Evolutionary conservation across 768 basidiomycete genomes (phyloP).

Genomic region (Auricularia cornea): DNA sequence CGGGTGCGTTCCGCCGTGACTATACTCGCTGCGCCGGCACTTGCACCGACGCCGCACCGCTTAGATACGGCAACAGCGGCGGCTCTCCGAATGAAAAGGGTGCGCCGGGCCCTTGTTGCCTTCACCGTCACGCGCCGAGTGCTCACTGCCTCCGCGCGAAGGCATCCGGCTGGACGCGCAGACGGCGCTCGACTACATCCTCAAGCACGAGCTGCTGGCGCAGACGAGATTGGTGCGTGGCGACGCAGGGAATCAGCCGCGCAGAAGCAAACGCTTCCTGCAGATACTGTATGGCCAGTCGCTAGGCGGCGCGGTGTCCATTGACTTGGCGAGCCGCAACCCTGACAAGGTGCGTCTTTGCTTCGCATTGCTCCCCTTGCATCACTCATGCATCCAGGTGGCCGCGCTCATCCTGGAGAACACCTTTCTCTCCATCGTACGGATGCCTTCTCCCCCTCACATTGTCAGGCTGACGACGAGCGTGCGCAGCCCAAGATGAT

Average conservation of each 20-base stretch:
- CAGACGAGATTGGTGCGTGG: conserved; percentile 2
- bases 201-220: conserved; percentile 4
- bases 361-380: not conserved
- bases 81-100: conserved; percentile 28
- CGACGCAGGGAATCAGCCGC: too few species aligned
- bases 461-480: not conserved
- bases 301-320: conserved; percentile 35
- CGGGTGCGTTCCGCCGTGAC: too few species aligned
- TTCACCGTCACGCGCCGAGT: too few species aligned
- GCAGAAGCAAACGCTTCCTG: not conserved
- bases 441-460: conserved; percentile 1
- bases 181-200: conserved; percentile 4
- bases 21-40: too few species aligned
- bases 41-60: too few species aligned
- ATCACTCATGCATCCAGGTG: conserved; percentile 7
- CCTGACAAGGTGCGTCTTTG: conserved; percentile 17
- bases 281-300: conserved; percentile 24
- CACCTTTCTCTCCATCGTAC: conserved; percentile 33
- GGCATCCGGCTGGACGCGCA: not conserved
- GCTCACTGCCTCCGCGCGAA: not conserved
- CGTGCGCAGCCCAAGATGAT: conserved; percentile 24
- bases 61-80: conserved; percentile 28
- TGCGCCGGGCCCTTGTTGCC: conserved; percentile 1
- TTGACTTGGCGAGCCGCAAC: conserved; percentile 31
- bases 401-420: conserved; percentile 37